Conservation (phyloP, 139 green algal genomes). For the Chlorella sp. region DNA sequence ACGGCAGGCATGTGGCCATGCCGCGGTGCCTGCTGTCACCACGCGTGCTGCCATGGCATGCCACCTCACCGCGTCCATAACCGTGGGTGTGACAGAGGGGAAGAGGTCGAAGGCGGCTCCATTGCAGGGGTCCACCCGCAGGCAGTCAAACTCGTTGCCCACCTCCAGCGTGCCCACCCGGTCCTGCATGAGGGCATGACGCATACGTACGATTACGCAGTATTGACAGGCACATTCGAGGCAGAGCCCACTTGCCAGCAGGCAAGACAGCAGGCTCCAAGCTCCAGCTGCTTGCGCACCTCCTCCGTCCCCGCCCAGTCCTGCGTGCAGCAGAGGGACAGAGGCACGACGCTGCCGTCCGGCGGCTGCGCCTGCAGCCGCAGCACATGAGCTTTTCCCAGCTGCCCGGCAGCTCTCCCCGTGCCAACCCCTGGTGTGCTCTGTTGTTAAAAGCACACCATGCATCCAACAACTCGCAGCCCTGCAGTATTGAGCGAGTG, state of each 20-base stretch:
- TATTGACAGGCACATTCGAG: background rate
- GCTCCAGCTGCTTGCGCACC: background rate
- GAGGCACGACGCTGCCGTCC: too few species aligned
- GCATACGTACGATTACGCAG: background rate
- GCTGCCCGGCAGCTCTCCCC: too few species aligned
- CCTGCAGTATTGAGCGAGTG: too few species aligned
- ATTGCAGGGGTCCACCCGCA: slow-evolving; percentile 61
- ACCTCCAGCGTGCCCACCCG: slow-evolving; percentile 61
- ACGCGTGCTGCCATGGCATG: background rate
- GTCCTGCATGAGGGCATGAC: slow-evolving; percentile 26
- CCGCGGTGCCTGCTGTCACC: too few species aligned
- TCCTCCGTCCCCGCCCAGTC: background rate
- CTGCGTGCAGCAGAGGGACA: background rate
- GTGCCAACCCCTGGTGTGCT: too few species aligned
- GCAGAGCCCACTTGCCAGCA: background rate
- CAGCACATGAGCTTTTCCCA: too few species aligned
- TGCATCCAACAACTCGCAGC: too few species aligned
- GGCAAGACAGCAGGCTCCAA: background rate
- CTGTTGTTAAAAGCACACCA: too few species aligned
- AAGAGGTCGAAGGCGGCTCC: slow-evolving; percentile 64
- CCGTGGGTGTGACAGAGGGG: slow-evolving; percentile 1
- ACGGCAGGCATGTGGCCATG: too few species aligned
- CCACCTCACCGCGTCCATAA: background rate
- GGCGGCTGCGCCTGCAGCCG: too few species aligned
- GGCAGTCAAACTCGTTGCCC: slow-evolving; percentile 74